Base-by-base conservation (phyloP, 305 asterid genomes). In the Fraxinus greggii region DNA sequence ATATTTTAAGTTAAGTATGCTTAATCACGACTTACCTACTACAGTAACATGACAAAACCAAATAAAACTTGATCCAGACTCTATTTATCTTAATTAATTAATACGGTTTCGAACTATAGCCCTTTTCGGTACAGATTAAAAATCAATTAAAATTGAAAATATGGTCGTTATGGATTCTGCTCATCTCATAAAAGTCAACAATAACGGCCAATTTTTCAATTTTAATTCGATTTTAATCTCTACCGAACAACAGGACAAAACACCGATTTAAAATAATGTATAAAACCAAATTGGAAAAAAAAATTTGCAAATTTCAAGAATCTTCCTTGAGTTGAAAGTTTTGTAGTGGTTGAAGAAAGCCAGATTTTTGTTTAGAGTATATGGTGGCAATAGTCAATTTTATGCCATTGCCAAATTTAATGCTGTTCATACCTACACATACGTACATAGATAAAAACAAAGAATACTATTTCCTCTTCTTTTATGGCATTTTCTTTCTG, bases 301-400 rank as follows among this genome's bases (percentile, higher is more conserved):
- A 45, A 13, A 7, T 10, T 80, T 73, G 63, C 38, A 8, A 38
- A 12, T 42, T 72, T 72, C 56, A 23, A 72, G 54, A 65, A 78
- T 80, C 79, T 84, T 84, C 28, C 84, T 85, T 80, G 86, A 83
- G 88, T 78, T 83, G 82, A 79, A 84, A 86, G 87, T 83, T 75
- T 84, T 79, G 73, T 42, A 83, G 84, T 83, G 80, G 85, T 65
- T 79, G 84, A 84, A 65, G 38, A 75, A 67, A 40, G 78, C 79
- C 81, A 75, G 74, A 72, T 56, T 31, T 31, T 45, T 67, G 72
- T 51, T 35, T 7, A 35, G 9, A 35, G 72, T 80, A 72, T 56
- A 35, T 56, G 80, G 82, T 83, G 81, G 83, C 86, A 67, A 67
- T 51, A 48, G 93, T 87, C 89, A 86, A 72, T 83, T 85, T 88